phyloP scores from a whole-genome alignment of 2,329 filamentous ascomycete genomes.

The Aspergillus terreus region DNA sequence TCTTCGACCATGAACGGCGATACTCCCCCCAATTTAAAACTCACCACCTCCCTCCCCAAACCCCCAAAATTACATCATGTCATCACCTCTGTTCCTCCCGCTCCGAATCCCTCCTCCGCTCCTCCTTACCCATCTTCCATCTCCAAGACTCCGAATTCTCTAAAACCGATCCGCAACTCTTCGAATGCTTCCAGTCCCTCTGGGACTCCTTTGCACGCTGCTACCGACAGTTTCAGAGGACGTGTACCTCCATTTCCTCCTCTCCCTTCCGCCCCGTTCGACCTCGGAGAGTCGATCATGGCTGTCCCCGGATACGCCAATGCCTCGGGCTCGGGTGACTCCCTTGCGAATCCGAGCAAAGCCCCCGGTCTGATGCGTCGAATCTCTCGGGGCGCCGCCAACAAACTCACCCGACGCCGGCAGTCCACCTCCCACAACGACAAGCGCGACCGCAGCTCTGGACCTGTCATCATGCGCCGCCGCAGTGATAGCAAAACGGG shows the following conservation, averaged over 20 bases:
- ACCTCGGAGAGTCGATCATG: conserved; percentile 70
- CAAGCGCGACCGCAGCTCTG: conserved; percentile 81
- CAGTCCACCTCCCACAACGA: conserved; percentile 73
- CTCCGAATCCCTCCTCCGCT: conserved; percentile 23
- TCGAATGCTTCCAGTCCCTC: conserved; percentile 34
- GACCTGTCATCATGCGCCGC: conserved; percentile 80
- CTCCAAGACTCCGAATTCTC: conserved; percentile 27
- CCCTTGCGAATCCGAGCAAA: conserved; percentile 50
- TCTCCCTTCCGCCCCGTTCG: conserved; percentile 53
- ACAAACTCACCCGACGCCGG: conserved; percentile 65
- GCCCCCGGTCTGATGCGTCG: conserved; percentile 73
- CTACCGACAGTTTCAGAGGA: conserved; percentile 31
- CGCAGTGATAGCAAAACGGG: conserved; percentile 86
- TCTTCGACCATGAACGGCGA: conserved; percentile 36
- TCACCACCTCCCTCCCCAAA: conserved; percentile 28
- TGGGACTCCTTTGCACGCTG: conserved; percentile 31
- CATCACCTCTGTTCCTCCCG: conserved; percentile 26
- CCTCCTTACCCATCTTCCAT: conserved; percentile 29
- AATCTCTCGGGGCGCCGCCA: conserved; percentile 75
- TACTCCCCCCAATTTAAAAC: conserved; percentile 33
- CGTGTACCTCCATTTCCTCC: conserved; percentile 24
- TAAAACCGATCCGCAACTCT: conserved; percentile 22
- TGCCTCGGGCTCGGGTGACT: conserved; percentile 57
- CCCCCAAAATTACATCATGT: conserved; percentile 35
- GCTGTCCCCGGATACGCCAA: conserved; percentile 39